Base-by-base conservation (phyloP, 2,329 filamentous ascomycete species). In the Fusarium penzigii region DNA sequence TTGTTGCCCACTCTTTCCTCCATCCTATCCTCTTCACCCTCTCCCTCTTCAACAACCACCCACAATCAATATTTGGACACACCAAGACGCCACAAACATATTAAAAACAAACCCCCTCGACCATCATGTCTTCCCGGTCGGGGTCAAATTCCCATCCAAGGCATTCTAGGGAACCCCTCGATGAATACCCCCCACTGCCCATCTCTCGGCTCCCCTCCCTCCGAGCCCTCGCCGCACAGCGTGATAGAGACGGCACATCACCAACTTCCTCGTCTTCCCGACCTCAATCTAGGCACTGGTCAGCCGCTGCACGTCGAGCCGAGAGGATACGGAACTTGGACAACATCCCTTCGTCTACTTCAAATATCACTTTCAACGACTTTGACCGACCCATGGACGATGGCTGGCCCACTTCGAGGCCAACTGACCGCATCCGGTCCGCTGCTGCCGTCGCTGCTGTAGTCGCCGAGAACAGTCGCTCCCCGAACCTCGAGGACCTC, bases 281-380 rank as follows among this genome's bases (percentile, higher is more conserved):
- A 16, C 55, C 55, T n/a, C 60, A 61, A 51, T 57, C 62, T 17
- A 58, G 58, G 29, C 56, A 63, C 29, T 70, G 59, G 65, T 63
- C 65, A 17, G 50, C 67, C 8, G 63, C 65, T 5, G 58, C 66
- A 38, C 68, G 68, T 29, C 66, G 70, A 47, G 70, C 70, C 17
- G 71, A 73, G 56, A 69, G 71, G 53, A 71, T 72, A 43, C 68
- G 68, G 41, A 67, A 60, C 29, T 58, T 70, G 10, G 68, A 72
- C 46, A 70, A 71, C 39, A 59, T 59, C 42, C 44, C 59, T 4
- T 25, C 20, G 4, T 25, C 20, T 25, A n/a, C 39, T 40, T 51
- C 55, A 9, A 49, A 44, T 17, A 48, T 65, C 1, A 54, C 47
- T 42, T 54, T 64, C 39, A 65, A 65, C 50, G 66, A 69, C 46